A percentile compares a stretch with the other conserved stretches of the same genome.
phyloP scores from a whole-genome alignment of 2,329 filamentous ascomycete genomes.

The Venturia carpophila region DNA sequence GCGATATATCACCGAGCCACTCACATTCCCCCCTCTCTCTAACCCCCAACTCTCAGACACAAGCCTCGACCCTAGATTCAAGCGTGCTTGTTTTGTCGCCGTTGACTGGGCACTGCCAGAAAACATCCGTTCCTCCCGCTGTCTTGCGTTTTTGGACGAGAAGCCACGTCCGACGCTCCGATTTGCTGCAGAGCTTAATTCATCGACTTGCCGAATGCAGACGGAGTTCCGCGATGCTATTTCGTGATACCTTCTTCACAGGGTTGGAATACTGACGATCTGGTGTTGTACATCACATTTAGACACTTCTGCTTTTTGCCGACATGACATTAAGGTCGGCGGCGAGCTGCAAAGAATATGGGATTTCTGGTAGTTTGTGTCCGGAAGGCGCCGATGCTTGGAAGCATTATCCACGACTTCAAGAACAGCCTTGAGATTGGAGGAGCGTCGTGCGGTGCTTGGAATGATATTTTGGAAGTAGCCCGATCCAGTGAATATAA shows the following conservation, averaged over 20 bases:
- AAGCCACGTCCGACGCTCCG: neutral
- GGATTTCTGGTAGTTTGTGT: neutral
- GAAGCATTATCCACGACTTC: neutral
- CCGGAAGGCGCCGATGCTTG: neutral
- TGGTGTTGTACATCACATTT: neutral
- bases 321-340: neutral
- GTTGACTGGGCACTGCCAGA: neutral
- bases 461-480: neutral
- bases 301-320: neutral
- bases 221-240: neutral
- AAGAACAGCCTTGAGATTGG: neutral
- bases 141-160: neutral
- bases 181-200: neutral
- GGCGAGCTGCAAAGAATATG: neutral
- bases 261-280: neutral
- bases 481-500: neutral
- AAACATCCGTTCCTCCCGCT: neutral
- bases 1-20: neutral
- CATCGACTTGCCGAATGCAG: neutral
- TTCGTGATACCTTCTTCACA: neutral
- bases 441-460: neutral
- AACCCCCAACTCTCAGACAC: neutral
- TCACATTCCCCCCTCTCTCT: neutral
- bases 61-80: neutral
- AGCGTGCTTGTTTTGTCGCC: neutral